Conservation (phyloP, 257 asterid species). For the Salvia hispanica region DNA sequence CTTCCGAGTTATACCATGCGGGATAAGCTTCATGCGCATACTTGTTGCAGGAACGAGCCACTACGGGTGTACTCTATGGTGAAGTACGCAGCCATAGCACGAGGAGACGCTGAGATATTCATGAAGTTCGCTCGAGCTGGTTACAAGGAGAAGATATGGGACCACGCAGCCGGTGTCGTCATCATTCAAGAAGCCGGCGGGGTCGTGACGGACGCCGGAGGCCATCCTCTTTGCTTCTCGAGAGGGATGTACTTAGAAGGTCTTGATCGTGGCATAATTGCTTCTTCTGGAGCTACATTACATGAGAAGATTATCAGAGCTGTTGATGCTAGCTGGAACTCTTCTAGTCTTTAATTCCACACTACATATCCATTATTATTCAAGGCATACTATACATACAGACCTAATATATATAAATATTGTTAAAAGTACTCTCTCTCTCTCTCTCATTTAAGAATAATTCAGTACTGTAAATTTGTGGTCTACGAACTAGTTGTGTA, state of each 20-base stretch:
- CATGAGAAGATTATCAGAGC: slow-evolving; percentile 74
- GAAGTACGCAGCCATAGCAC: slow-evolving; percentile 84
- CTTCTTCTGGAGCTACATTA: slow-evolving; percentile 62
- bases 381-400: neutral
- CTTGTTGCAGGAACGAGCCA: slow-evolving; percentile 66
- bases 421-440: neutral
- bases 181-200: slow-evolving; percentile 86
- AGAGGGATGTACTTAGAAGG: slow-evolving; percentile 77
- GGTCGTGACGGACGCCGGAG: slow-evolving; percentile 84
- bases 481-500: neutral
- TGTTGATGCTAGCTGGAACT: slow-evolving; percentile 86
- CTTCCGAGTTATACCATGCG: neutral
- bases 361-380: neutral
- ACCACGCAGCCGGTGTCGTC: slow-evolving; percentile 89
- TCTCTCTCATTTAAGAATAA: neutral
- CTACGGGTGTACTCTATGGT: slow-evolving; percentile 77
- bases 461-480: neutral
- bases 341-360: slow-evolving; percentile 58
- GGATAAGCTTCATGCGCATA: neutral
- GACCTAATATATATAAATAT: neutral
- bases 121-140: slow-evolving; percentile 83
- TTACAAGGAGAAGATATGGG: slow-evolving; percentile 92
- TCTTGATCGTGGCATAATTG: slow-evolving; percentile 80
- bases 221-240: slow-evolving; percentile 66
- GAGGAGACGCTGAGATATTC: slow-evolving; percentile 84